These are phyloP conservation scores for Funneliformis caledonium DNA, from an alignment of 371 early-diverging fungal species.

Conservation along the genomic window DNA sequence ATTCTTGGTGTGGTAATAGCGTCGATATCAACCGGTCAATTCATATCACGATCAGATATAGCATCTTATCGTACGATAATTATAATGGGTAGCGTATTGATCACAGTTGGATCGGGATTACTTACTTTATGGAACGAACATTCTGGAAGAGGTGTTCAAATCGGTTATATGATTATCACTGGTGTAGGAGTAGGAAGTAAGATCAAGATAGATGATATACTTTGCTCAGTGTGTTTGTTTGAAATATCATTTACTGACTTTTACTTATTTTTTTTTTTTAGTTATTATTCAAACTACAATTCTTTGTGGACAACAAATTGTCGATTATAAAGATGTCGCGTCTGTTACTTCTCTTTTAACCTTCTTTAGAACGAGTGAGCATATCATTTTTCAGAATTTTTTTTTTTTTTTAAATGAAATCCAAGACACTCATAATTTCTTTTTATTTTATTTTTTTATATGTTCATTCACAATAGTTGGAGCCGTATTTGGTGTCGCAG, in stretches of 20 bases:
- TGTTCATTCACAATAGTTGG: conserved; percentile 27
- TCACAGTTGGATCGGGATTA: conserved; percentile 55
- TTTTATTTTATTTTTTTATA: no score
- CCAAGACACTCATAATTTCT: no score
- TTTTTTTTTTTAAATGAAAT: not conserved
- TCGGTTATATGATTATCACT: conserved; percentile 61
- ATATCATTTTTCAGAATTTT: not conserved
- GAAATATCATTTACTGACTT: conserved; percentile 46
- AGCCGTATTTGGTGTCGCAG: conserved; percentile 40
- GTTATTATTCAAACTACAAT: conserved; percentile 63
- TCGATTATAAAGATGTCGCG: conserved; percentile 38
- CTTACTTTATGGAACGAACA: conserved; percentile 52
- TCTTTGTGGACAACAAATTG: conserved; percentile 64
- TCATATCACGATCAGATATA: conserved; percentile 46
- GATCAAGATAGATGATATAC: conserved; percentile 23
- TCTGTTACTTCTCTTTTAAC: conserved; percentile 21
- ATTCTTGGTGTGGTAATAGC: conserved; percentile 50
- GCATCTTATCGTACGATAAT: not conserved
- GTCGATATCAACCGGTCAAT: conserved; percentile 44
- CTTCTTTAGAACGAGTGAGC: conserved; percentile 38
- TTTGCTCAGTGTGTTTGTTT: not conserved
- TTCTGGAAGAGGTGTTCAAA: conserved; percentile 52
- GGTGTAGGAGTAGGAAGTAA: conserved; percentile 65
- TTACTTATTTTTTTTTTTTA: conserved; percentile 44
- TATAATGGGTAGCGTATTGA: conserved; percentile 49